A percentile compares a stretch with the other conserved stretches of the same genome.
These are phyloP conservation scores for Diphasiastrum complanatum DNA, from an alignment of 83 land plant genomes.

Conservation along the genomic window DNA sequence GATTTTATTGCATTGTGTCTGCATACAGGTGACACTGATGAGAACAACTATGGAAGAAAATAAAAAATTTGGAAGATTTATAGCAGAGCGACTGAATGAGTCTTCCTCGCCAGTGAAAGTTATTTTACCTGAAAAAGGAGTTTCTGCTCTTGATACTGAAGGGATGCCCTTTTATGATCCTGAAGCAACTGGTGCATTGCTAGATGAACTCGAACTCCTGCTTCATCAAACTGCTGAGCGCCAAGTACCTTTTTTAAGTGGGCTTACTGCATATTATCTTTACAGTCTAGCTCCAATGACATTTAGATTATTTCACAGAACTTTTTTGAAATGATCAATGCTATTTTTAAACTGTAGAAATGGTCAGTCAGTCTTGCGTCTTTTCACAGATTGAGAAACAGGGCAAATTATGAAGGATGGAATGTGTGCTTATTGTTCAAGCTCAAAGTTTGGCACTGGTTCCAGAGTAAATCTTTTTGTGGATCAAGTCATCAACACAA, in stretches of 20 bases:
- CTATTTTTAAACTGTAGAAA: too few species aligned
- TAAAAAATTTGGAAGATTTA: constrained; percentile 64
- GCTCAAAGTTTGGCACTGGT: neutral
- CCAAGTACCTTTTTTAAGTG: constrained; percentile 39
- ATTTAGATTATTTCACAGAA: too few species aligned
- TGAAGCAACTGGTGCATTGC: constrained; percentile 56
- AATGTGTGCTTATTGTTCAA: neutral
- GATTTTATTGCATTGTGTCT: constrained; percentile 18
- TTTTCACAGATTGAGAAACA: too few species aligned
- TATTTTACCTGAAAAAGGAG: constrained; percentile 79
- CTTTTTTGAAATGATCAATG: too few species aligned
- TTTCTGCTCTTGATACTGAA: constrained; percentile 82
- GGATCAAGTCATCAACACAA: too few species aligned
- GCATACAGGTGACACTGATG: constrained; percentile 70
- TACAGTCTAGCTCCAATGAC: constrained; percentile 2
- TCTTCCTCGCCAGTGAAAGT: constrained; percentile 59
- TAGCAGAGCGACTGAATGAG: constrained; percentile 68
- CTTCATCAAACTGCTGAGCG: constrained; percentile 55
- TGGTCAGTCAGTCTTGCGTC: too few species aligned
- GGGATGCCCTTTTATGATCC: constrained; percentile 89
- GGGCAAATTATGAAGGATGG: too few species aligned
- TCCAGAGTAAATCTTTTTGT: too few species aligned
- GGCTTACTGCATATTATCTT: constrained; percentile 8
- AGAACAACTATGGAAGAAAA: constrained; percentile 83
- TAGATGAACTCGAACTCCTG: constrained; percentile 53